These are phyloP conservation scores for Ophiosphaerella herpotricha DNA, from an alignment of 2,329 filamentous ascomycete genomes.

Conservation along the genomic window DNA sequence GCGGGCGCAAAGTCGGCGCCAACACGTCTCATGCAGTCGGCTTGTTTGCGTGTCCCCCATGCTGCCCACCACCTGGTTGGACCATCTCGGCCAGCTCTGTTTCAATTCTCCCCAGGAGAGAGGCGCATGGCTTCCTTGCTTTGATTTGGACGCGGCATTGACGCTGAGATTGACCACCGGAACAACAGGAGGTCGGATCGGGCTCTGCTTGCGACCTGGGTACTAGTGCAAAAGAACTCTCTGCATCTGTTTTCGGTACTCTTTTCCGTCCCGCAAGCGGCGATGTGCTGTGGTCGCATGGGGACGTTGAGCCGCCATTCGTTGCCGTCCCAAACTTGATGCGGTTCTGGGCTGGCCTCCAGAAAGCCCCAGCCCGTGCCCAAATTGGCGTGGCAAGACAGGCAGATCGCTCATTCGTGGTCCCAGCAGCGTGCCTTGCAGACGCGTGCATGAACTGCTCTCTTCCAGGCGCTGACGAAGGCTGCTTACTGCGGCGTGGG, in stretches of 20 bases:
- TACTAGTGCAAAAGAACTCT: neutral
- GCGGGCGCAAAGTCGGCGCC: slow-evolving; percentile 18
- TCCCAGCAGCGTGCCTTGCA: slow-evolving; percentile 11
- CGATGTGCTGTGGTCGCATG: slow-evolving; percentile 1
- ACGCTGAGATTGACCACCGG: slow-evolving; percentile 2
- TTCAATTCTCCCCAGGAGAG: slow-evolving; percentile 23
- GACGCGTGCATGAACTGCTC: slow-evolving; percentile 12
- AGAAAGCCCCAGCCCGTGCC: no score
- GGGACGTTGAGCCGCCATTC: slow-evolving; percentile 1
- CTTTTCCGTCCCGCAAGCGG: slow-evolving; percentile 5
- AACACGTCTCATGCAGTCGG: slow-evolving; percentile 26
- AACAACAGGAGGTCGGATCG: slow-evolving; percentile 2
- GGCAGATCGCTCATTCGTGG: slow-evolving; percentile 9
- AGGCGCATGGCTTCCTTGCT: slow-evolving; percentile 7
- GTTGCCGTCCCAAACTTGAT: slow-evolving; percentile 4
- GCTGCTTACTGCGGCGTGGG: slow-evolving; percentile 1
- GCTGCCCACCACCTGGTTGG: no score
- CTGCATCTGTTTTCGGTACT: slow-evolving; percentile 7
- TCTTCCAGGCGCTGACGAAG: slow-evolving; percentile 1
- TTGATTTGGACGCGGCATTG: slow-evolving; percentile 24
- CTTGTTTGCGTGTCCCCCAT: slow-evolving; percentile 11
- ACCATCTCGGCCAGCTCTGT: slow-evolving; percentile 10
- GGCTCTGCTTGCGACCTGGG: neutral
- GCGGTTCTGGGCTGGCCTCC: slow-evolving; percentile 1
- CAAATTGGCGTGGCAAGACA: slow-evolving; percentile 5